Percentiles rank a stretch among this genome's conserved stretches.
phyloP scores from a whole-genome alignment of 139 green algal species.

The Volvox reticuliferus region DNA sequence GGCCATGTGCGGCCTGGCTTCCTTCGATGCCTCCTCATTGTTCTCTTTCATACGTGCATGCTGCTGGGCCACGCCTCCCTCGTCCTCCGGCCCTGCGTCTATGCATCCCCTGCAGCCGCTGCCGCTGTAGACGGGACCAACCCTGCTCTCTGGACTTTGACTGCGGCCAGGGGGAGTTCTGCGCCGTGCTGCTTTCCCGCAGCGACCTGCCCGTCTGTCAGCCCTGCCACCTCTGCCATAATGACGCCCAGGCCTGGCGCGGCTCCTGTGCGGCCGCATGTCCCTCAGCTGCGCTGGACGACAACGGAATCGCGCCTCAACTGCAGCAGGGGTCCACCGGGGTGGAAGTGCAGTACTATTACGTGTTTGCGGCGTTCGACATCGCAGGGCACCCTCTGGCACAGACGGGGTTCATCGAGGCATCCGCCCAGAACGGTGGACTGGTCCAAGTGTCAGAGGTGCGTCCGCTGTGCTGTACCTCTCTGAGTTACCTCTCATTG shows the following conservation, averaged over 20 bases:
- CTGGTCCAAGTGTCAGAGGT: neutral
- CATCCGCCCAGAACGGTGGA: too few relatives aligned
- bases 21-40: neutral
- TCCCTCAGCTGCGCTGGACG: conserved; percentile 5
- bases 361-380: neutral
- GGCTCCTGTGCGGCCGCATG: conserved; percentile 7
- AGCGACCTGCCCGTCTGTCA: neutral
- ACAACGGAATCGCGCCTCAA: neutral
- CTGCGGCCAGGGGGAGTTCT: conserved; percentile 28
- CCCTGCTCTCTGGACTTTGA: neutral
- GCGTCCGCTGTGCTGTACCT: neutral
- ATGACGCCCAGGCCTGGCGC: neutral
- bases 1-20: neutral
- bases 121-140: neutral
- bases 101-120: neutral
- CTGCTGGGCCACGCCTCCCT: neutral
- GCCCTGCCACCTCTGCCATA: conserved; percentile 16
- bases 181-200: neutral
- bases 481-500: neutral
- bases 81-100: neutral
- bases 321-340: too few relatives aligned
- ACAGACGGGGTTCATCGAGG: neutral
- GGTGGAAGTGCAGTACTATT: neutral
- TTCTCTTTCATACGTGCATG: neutral
- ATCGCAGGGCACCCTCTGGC: neutral